These are phyloP conservation scores for Aspergillus neotritici DNA, from an alignment of 2,329 filamentous ascomycete species.

Conservation along the genomic window DNA sequence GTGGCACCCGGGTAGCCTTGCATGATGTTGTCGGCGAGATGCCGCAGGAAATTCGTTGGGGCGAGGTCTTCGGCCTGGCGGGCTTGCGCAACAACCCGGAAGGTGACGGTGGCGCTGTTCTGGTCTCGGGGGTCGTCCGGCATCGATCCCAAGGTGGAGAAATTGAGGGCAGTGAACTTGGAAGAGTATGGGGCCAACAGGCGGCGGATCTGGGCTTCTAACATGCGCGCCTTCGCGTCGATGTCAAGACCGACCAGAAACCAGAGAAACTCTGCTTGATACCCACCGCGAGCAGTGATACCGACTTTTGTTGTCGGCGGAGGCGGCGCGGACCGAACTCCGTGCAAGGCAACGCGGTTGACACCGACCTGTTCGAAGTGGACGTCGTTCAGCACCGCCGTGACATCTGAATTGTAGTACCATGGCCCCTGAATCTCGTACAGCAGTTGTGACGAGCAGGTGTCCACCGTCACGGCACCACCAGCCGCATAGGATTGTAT, in stretches of 20 bases:
- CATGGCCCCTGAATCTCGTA: slow-evolving; percentile 53
- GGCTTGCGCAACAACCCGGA: slow-evolving; percentile 45
- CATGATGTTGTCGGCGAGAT: slow-evolving; percentile 37
- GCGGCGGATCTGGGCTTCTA: slow-evolving; percentile 41
- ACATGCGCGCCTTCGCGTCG: slow-evolving; percentile 43
- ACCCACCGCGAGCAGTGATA: slow-evolving; percentile 43
- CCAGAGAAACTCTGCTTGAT: slow-evolving; percentile 43
- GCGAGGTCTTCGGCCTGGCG: slow-evolving; percentile 31
- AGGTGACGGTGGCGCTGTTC: slow-evolving; percentile 38
- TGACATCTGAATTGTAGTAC: slow-evolving; percentile 56
- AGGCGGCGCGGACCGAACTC: slow-evolving; percentile 40
- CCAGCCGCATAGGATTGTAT: slow-evolving; percentile 38
- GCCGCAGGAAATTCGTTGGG: slow-evolving; percentile 31
- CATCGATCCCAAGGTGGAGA: slow-evolving; percentile 27
- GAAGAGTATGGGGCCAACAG: slow-evolving; percentile 30
- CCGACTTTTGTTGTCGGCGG: slow-evolving; percentile 49
- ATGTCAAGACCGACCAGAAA: slow-evolving; percentile 45
- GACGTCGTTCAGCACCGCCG: slow-evolving; percentile 47
- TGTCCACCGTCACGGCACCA: slow-evolving; percentile 45
- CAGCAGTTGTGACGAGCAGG: slow-evolving; percentile 48
- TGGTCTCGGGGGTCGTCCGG: slow-evolving; percentile 34
- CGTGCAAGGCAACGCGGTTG: slow-evolving; percentile 47
- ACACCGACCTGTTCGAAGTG: slow-evolving; percentile 48
- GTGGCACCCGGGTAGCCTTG: slow-evolving; percentile 37
- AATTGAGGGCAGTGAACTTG: slow-evolving; percentile 28